Base-by-base conservation (phyloP, 1,139 yeast species). In the Zygosaccharomyces pseudobailii region DNA sequence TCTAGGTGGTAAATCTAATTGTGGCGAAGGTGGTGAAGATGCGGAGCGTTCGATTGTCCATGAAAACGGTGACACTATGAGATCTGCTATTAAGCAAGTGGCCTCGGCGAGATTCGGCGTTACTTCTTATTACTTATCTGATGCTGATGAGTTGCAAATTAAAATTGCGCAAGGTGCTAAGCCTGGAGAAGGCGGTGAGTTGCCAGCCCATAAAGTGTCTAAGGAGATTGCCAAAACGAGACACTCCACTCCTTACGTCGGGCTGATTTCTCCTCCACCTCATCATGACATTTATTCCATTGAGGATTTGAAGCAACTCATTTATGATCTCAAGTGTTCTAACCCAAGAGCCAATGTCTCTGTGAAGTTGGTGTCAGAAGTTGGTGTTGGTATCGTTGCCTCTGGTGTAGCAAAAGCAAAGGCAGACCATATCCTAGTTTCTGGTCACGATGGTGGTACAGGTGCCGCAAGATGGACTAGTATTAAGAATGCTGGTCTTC, bases 1-100 rank as follows among this genome's bases (percentile, higher is more conserved):
- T 70, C 76, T 92, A 58, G 97, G 97, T 47, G 98, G 97, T 61
- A 92, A 89, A 71, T 88, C 96, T 44, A 92, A 92, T 69, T 90
- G 97, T 54, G 98, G 98, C 73, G 98, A 92, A 75, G 98, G 98
- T 75, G 98, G 98, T 75, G 98, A 92, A 71, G 97, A 92, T 66
- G 80, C 95, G 40, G 96, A 92, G 63, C 79, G 97, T 63, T 86
- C 96, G 5, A 74, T 77, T 51, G 84, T 85, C 33, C 78, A 78
- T 53, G 85, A 80, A 43, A 85, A 87, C 58, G 97, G 97, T 63
- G 97, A 92, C 67, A 88, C 97, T 20, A 92, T 92, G 96, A 82
- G 98, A 69, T 90, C 97, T 27, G 89, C 97, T 32, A 92, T 92
- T 66, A 92, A 92, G 72, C 98, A 92, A 72, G 86, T 92, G 69